These are phyloP conservation scores for Entomortierella beljakovae DNA, from an alignment of 192 early-diverging fungal species.

Conservation along the genomic window DNA sequence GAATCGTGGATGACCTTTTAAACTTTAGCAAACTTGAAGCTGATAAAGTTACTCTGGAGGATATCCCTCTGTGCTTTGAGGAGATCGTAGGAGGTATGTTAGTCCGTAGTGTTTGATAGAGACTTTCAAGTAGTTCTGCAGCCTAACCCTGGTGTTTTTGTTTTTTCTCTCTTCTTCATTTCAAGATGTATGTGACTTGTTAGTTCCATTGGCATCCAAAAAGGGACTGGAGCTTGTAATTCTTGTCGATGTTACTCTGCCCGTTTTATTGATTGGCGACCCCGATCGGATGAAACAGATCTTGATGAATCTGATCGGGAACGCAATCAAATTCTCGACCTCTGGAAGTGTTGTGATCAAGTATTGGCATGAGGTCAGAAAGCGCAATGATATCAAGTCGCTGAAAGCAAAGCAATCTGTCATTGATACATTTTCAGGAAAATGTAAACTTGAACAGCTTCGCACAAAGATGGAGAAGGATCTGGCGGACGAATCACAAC, in stretches of 20 bases:
- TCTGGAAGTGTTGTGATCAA: constrained; percentile 39
- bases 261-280: constrained; percentile 72
- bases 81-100: constrained; percentile 55
- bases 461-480: constrained; percentile 3
- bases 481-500: constrained; percentile 1
- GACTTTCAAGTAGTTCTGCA: background rate
- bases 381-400: constrained; percentile 3
- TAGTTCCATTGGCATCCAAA: constrained; percentile 71
- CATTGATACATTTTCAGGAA: constrained; percentile 2
- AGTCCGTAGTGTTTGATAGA: background rate
- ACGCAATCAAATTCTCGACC: constrained; percentile 73
- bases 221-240: constrained; percentile 71
- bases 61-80: constrained; percentile 55
- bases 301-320: constrained; percentile 79
- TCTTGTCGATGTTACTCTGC: constrained; percentile 67
- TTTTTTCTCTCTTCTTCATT: background rate
- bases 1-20: constrained; percentile 63
- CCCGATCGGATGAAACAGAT: constrained; percentile 76
- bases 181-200: constrained; percentile 63
- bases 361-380: constrained; percentile 38
- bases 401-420: background rate
- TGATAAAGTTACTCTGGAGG: constrained; percentile 59
- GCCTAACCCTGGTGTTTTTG: background rate
- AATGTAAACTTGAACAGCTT: constrained; percentile 4
- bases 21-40: constrained; percentile 64